Conservation (phyloP, 179 eudicot species). For the Monotropa hypopitys region DNA sequence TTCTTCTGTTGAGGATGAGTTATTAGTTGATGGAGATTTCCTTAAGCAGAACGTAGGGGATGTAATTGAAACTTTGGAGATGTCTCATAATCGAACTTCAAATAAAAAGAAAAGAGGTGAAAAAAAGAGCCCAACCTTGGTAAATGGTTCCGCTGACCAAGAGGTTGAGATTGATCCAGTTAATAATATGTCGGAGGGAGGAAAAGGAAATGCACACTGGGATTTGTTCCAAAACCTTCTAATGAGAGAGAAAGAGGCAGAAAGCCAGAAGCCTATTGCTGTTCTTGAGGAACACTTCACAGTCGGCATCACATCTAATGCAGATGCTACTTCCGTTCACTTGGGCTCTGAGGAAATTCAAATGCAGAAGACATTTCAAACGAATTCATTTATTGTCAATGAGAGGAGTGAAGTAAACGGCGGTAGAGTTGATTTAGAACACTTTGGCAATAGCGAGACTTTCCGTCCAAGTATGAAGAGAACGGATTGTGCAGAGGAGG, state of each 20-base stretch:
- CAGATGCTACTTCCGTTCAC: conserved; percentile 6
- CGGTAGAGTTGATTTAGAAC: conserved; percentile 14
- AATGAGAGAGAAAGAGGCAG: conserved; percentile 24
- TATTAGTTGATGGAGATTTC: conserved; percentile 23
- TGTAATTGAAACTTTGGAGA: conserved; percentile 27
- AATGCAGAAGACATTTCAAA: conserved; percentile 8
- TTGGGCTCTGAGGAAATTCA: conserved; percentile 20
- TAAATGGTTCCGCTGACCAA: conserved; percentile 15
- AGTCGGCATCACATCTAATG: conserved; percentile 1
- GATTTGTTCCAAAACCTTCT: conserved; percentile 39
- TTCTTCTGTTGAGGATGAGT: conserved; percentile 19
- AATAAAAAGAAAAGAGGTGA: conserved; percentile 22
- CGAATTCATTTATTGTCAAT: conserved; percentile 24
- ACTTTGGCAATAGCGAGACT: conserved; percentile 23
- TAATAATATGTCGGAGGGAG: conserved; percentile 12
- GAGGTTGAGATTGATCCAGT: conserved; percentile 10
- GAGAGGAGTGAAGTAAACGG: conserved; percentile 19
- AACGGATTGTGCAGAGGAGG: conserved; percentile 21
- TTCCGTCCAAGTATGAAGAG: conserved; percentile 14
- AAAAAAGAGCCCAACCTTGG: conserved; percentile 5
- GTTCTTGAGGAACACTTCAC: conserved; percentile 16
- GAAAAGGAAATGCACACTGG: conserved; percentile 24
- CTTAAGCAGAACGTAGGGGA: conserved; percentile 27
- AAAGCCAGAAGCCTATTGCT: conserved; percentile 8
- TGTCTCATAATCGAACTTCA: conserved; percentile 17